Conservation (phyloP, 352 stramenopile species). For the Aphanomyces invadans region DNA sequence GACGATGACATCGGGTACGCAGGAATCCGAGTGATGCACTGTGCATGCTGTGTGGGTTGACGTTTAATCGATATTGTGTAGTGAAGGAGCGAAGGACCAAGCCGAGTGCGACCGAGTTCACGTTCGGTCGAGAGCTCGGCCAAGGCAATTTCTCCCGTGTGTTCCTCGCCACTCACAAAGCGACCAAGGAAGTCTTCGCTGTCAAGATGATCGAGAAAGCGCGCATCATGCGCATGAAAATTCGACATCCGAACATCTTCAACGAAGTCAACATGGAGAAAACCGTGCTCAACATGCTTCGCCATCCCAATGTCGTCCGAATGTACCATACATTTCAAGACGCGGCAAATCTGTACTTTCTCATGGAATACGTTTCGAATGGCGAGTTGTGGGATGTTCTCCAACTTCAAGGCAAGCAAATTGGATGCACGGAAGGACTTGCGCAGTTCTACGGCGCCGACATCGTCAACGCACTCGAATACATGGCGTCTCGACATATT, state of each 20-base stretch:
- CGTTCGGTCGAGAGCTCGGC: slow-evolving; percentile 44
- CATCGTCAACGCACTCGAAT: slow-evolving; percentile 87
- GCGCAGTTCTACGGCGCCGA: slow-evolving; percentile 84
- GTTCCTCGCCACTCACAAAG: slow-evolving; percentile 78
- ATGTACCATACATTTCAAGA: slow-evolving; percentile 95
- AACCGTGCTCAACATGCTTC: slow-evolving; percentile 82
- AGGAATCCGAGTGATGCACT: background rate
- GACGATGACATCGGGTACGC: slow-evolving; percentile 2
- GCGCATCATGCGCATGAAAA: slow-evolving; percentile 73
- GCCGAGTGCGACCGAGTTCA: slow-evolving; percentile 67
- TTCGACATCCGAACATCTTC: slow-evolving; percentile 95
- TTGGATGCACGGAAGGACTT: slow-evolving; percentile 69
- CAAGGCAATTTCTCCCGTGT: slow-evolving; percentile 96
- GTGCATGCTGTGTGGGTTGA: background rate
- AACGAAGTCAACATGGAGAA: slow-evolving; percentile 99
- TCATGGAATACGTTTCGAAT: slow-evolving; percentile 89
- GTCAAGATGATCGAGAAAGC: slow-evolving; percentile 95
- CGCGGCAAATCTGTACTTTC: slow-evolving; percentile 88
- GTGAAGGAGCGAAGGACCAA: slow-evolving; percentile 70
- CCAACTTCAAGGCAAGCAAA: slow-evolving; percentile 62
- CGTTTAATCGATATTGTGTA: slow-evolving; percentile 26
- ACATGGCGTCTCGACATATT: slow-evolving; percentile 88
- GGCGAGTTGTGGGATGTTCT: slow-evolving; percentile 91
- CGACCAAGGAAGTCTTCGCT: slow-evolving; percentile 88
- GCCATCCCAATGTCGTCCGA: slow-evolving; percentile 89